Evolutionary conservation across 345 rosid genomes (phyloP).

Genomic region (Stellera chamaejasme): DNA sequence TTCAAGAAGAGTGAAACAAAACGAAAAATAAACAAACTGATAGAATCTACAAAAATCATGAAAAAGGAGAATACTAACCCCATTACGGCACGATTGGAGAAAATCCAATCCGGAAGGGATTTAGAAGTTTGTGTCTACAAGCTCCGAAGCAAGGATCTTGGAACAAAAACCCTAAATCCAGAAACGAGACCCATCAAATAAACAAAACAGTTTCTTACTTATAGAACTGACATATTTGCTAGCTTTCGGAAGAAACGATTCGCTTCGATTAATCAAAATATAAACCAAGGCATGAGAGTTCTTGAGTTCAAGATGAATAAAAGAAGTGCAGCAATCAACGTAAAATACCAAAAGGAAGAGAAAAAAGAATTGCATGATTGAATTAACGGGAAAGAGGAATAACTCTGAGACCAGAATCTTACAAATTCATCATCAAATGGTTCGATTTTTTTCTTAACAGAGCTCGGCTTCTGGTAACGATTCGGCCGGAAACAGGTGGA

Average conservation of each 20-base stretch:
- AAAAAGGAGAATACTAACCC: slow-evolving; percentile 37
- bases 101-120: slow-evolving; percentile 45
- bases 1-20: background rate
- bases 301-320: background rate
- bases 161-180: slow-evolving; percentile 28
- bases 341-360: background rate
- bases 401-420: slow-evolving; percentile 50
- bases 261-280: background rate
- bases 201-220: too few species aligned
- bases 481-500: slow-evolving; percentile 20
- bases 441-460: slow-evolving; percentile 17
- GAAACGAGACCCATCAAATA: slow-evolving; percentile 18
- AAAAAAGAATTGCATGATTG: background rate
- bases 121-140: slow-evolving; percentile 48
- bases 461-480: slow-evolving; percentile 14
- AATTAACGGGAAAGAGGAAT: background rate
- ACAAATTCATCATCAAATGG: slow-evolving; percentile 3
- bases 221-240: slow-evolving; percentile 21
- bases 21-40: background rate
- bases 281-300: background rate
- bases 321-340: background rate
- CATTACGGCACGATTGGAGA: slow-evolving; percentile 45
- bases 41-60: background rate
- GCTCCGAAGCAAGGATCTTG: slow-evolving; percentile 18
- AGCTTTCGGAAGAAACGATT: too few species aligned